phyloP scores from a whole-genome alignment of 1,139 yeast species.

The Yamadazyma kanchanaburiensis region DNA sequence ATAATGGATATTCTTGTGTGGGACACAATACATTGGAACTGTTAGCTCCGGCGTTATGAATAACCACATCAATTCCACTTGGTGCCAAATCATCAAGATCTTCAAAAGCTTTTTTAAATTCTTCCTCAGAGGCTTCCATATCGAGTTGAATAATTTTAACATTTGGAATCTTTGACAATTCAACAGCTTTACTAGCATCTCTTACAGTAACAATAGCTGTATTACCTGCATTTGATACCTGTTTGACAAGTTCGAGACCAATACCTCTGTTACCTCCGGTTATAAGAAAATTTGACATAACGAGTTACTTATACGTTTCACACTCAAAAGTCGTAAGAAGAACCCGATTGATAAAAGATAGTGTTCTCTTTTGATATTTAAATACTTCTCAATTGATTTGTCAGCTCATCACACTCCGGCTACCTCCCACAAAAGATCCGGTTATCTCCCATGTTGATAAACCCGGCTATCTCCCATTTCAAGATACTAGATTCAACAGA shows the following conservation, averaged over 20 bases:
- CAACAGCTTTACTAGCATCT: slow-evolving; percentile 7
- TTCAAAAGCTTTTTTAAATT: slow-evolving; percentile 1
- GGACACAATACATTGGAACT: no score
- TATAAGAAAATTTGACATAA: slow-evolving; percentile 14
- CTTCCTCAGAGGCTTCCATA: not conserved
- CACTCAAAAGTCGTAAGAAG: no score
- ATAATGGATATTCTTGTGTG: no score
- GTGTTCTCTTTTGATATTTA: no score
- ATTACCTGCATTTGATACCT: slow-evolving; percentile 6
- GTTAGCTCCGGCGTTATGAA: slow-evolving; percentile 3
- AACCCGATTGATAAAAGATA: no score
- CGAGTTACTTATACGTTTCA: no score
- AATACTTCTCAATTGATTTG: no score
- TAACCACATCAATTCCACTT: slow-evolving; percentile 2
- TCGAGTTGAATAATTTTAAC: slow-evolving; percentile 3
- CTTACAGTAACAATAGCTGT: slow-evolving; percentile 17
- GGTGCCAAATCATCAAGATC: slow-evolving; percentile 3
- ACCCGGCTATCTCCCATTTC: no score
- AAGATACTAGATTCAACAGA: no score
- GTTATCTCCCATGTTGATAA: no score
- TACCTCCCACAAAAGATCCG: no score
- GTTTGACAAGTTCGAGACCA: slow-evolving; percentile 14
- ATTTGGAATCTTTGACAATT: slow-evolving; percentile 3
- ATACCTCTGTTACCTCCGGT: slow-evolving; percentile 22
- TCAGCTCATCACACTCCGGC: no score